Base-by-base conservation (phyloP, 108 stramenopile genomes). In the Nitzschia sp. region DNA sequence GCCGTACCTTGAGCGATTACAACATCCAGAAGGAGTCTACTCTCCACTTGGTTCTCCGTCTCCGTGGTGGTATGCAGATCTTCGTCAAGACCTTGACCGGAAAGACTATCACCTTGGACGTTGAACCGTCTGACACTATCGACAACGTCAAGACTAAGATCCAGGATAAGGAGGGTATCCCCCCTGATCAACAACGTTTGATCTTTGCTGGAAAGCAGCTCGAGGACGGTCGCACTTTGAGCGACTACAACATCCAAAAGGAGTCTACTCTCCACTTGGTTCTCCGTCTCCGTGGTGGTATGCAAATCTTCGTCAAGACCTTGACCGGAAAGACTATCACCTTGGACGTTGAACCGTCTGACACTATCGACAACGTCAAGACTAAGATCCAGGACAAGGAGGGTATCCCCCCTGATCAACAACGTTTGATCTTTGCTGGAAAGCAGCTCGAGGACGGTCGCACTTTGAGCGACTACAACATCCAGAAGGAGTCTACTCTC, bases 231-330 rank as follows among this genome's bases (percentile, higher is more conserved):
- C 94, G 98, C 80, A 98, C 98, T 8, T 86, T 99, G 33, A 82
- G 83, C 31, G 98, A 99, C 75, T 99, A 99, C 96, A 99, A 99
- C 85, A 99, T 99, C 83, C 98, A 99, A 75, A 95, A 95, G 89
- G 94, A 97, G 78, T 96, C 95, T 28, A 97, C 95, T 8, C 85
- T 98, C 13, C 98, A 99, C 84, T 76, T 98, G 59, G 97, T 98
- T 55, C 76, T 98, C 17, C 90, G 97, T 67, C 85, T 98, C 31
- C 87, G 97, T 63, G 97, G 97, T 42, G 95, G 95, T 31, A 89
- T 96, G 64, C 93, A 96, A 80, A 97, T 97, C 59, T 97, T 97
- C 79, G 95, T 98, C 48, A 96, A 96, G 88, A 97, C 97, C 80
- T 91, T 96, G 49, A 96, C 97, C 83, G 97, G 97, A 63, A 98